phyloP scores from a whole-genome alignment of 75 land plant species.

The Sequoiadendron giganteum region DNA sequence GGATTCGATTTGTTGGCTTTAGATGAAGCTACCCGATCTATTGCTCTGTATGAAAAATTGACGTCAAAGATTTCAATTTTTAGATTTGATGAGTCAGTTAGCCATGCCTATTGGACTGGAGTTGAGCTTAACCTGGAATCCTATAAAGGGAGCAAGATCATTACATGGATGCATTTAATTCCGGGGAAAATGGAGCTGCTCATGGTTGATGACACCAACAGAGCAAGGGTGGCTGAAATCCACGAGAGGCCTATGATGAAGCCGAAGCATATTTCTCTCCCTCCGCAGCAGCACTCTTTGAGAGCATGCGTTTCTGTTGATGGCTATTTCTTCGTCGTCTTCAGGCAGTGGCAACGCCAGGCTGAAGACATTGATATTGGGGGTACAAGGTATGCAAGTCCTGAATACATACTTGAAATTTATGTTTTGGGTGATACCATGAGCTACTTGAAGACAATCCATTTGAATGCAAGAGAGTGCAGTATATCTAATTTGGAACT shows the following conservation, averaged over 20 bases:
- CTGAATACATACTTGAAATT: neutral
- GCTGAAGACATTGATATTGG: neutral
- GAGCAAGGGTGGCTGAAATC: slow-evolving; percentile 22
- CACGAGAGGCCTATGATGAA: slow-evolving; percentile 21
- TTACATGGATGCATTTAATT: slow-evolving; percentile 33
- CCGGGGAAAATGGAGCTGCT: slow-evolving; percentile 33
- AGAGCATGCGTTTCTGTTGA: slow-evolving; percentile 30
- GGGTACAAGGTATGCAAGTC: neutral
- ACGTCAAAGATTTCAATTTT: neutral
- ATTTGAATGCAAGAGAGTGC: neutral
- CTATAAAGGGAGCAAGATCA: slow-evolving; percentile 15
- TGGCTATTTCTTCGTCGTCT: slow-evolving; percentile 23
- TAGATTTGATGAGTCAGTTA: slow-evolving; percentile 24
- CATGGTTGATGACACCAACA: slow-evolving; percentile 22
- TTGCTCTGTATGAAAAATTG: slow-evolving; percentile 18
- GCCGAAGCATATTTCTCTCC: slow-evolving; percentile 16
- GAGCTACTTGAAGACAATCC: neutral
- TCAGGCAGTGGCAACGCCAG: neutral
- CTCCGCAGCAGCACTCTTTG: slow-evolving; percentile 1
- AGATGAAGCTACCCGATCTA: slow-evolving; percentile 22
- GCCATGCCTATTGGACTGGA: slow-evolving; percentile 17
- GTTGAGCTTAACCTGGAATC: slow-evolving; percentile 12
- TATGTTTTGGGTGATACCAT: neutral
- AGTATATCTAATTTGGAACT: no score
- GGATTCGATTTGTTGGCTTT: slow-evolving; percentile 27